phyloP scores from a whole-genome alignment of 108 stramenopile species.

The Pseudonitzschia pungens region DNA sequence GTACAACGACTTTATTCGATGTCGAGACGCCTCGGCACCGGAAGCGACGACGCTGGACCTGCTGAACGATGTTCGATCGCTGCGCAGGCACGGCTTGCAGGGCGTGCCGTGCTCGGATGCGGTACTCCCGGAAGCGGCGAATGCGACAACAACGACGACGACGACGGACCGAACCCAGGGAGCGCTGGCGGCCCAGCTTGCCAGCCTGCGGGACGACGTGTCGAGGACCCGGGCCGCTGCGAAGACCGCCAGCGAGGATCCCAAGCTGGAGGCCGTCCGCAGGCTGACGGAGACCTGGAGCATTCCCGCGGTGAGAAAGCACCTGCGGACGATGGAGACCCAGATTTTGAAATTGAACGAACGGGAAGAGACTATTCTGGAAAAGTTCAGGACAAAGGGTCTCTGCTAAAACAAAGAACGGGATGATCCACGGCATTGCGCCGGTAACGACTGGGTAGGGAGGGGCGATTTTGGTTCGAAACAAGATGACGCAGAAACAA shows the following conservation, averaged over 20 bases:
- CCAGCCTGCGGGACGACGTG: not conserved
- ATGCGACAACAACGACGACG: too few relatives aligned
- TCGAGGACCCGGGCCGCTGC: not conserved
- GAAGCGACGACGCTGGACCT: constrained; percentile 2
- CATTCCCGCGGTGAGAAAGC: not conserved
- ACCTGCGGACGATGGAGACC: not conserved
- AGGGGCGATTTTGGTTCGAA: too few relatives aligned
- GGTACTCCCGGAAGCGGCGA: too few relatives aligned
- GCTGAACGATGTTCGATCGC: not conserved
- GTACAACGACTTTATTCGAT: constrained; percentile 6
- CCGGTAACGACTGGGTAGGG: too few relatives aligned
- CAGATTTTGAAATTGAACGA: constrained; percentile 17
- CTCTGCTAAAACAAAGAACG: not conserved
- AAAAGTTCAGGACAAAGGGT: not conserved
- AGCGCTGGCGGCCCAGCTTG: not conserved
- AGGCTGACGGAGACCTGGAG: constrained; percentile 9
- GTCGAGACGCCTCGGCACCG: not conserved
- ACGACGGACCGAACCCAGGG: not conserved
- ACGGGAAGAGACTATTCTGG: not conserved
- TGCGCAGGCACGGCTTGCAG: not conserved
- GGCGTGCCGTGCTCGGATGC: not conserved
- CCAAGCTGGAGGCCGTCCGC: not conserved
- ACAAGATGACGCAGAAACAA: too few relatives aligned
- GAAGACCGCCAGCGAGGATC: not conserved
- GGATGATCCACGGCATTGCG: too few relatives aligned